Evolutionary conservation across 1,139 yeast species (phyloP).

Genomic region (Saccharomyces hybrid): DNA sequence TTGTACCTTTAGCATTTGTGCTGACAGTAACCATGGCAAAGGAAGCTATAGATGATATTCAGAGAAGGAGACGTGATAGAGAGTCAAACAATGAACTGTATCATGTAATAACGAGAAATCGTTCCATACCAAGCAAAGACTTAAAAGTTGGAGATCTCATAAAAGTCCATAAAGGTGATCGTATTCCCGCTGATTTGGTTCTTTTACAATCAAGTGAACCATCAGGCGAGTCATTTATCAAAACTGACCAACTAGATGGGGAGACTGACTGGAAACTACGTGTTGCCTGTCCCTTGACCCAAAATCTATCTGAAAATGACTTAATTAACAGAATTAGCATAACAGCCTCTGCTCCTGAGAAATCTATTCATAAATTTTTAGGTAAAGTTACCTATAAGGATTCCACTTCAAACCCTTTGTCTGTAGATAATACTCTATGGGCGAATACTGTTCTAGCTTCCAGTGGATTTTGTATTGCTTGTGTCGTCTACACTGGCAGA

Average conservation of each 20-base stretch:
- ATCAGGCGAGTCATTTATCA: constrained; percentile 83
- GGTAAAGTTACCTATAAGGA: constrained; percentile 60
- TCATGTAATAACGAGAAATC: constrained; percentile 53
- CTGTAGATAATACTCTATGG: constrained; percentile 92
- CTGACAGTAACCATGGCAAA: constrained; percentile 87
- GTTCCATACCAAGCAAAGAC: constrained; percentile 51
- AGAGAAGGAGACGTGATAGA: constrained; percentile 78
- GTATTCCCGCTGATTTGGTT: constrained; percentile 91
- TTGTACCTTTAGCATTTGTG: constrained; percentile 91
- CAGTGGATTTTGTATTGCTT: constrained; percentile 73
- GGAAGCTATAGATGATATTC: constrained; percentile 91
- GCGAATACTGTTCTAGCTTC: constrained; percentile 96
- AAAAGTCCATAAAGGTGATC: constrained; percentile 67
- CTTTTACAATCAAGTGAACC: constrained; percentile 75
- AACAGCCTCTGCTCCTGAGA: constrained; percentile 70
- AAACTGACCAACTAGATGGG: constrained; percentile 97
- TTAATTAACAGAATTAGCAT: constrained; percentile 44
- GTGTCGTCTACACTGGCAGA: constrained; percentile 80
- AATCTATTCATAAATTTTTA: constrained; percentile 69
- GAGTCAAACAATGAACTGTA: constrained; percentile 82
- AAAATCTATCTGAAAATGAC: constrained; percentile 42
- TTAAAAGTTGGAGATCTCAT: constrained; percentile 83
- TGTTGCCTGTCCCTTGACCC: constrained; percentile 68
- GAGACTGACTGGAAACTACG: constrained; percentile 98
- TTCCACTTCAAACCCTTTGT: constrained; percentile 51